Evolutionary conservation across 2,329 filamentous ascomycete genomes (phyloP).

Genomic region (Pseudogymnoascus sp.): DNA sequence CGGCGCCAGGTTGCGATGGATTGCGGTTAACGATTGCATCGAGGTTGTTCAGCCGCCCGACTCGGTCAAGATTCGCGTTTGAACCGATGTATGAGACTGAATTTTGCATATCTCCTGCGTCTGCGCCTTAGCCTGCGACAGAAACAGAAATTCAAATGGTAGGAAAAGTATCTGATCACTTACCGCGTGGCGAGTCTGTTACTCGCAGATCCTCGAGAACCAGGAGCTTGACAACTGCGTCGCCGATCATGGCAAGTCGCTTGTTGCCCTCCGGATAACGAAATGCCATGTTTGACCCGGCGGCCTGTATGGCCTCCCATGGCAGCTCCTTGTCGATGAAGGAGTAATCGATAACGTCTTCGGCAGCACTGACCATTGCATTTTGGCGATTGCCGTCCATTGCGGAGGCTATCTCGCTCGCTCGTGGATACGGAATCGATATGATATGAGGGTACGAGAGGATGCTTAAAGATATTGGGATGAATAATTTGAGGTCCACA

Average conservation of each 20-base stretch:
- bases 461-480: not conserved
- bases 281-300: not conserved
- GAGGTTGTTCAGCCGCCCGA: too few species aligned
- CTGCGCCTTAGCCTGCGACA: not conserved
- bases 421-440: not conserved
- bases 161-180: not conserved
- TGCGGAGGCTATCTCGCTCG: not conserved
- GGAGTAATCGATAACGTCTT: conserved; percentile 8
- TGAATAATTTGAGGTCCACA: not conserved
- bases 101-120: not conserved
- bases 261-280: not conserved
- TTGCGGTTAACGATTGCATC: too few species aligned
- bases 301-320: not conserved
- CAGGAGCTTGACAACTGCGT: not conserved
- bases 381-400: not conserved
- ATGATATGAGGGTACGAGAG: not conserved
- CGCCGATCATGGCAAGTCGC: not conserved
- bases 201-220: not conserved
- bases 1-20: too few species aligned
- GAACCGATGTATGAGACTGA: too few species aligned
- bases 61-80: too few species aligned
- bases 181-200: not conserved
- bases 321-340: not conserved
- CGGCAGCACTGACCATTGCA: not conserved
- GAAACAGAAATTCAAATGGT: not conserved